Percentiles rank a stretch among this genome's conserved stretches.
These are phyloP conservation scores for Alternaria consortialis DNA, from an alignment of 2,329 filamentous ascomycete species.

Conservation along the genomic window DNA sequence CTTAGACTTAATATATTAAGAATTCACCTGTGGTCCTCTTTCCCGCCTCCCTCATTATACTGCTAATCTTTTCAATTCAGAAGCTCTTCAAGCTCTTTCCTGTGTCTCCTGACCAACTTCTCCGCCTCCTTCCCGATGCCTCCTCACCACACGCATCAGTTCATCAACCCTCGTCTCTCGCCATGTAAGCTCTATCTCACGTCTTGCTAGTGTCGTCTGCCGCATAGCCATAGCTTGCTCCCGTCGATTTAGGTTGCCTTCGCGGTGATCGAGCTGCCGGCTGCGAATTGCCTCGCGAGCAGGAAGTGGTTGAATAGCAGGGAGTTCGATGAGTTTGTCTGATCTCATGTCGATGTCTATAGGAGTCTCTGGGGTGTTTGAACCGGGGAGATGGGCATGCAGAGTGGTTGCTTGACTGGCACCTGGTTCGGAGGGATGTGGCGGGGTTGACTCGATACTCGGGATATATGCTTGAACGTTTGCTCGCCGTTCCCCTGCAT, in stretches of 20 bases:
- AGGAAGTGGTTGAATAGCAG: neutral
- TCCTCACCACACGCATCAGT: neutral
- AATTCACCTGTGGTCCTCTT: neutral
- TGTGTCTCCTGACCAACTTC: slow-evolving; percentile 11
- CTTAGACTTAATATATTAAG: no score
- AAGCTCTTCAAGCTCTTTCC: neutral
- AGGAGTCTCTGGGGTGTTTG: neutral
- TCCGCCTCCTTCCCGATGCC: slow-evolving; percentile 14
- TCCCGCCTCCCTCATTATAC: neutral
- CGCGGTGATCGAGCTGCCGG: neutral
- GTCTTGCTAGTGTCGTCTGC: neutral
- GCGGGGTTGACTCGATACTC: neutral
- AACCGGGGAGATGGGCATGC: neutral
- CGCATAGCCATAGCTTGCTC: neutral
- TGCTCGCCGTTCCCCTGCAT: neutral
- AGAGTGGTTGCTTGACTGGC: neutral
- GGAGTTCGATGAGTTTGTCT: neutral
- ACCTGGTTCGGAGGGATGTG: neutral
- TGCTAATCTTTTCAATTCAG: neutral
- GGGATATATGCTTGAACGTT: neutral
- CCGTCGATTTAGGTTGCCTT: neutral
- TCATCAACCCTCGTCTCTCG: neutral
- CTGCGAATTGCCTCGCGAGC: neutral
- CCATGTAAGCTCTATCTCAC: neutral
- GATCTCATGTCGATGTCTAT: neutral